These are phyloP conservation scores for Puya raimondii DNA, from an alignment of 176 grass and related monocot species.

Conservation along the genomic window DNA sequence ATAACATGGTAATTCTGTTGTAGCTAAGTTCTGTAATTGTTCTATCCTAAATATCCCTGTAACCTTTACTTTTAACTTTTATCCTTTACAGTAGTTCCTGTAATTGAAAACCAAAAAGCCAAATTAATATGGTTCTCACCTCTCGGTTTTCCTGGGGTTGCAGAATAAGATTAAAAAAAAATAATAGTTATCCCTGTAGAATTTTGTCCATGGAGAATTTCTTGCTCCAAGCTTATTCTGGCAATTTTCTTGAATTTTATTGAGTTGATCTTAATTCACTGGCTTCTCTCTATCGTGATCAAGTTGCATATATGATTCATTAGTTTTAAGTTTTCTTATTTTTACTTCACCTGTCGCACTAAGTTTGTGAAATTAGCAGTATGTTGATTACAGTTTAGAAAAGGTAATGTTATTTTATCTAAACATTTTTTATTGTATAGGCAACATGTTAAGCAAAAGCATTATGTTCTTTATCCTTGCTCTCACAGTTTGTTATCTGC, in stretches of 20 bases:
- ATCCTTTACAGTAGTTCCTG: too few species aligned
- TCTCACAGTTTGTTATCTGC: background rate
- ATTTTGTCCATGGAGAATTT: too few species aligned
- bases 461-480: too few species aligned
- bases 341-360: background rate
- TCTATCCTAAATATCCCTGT: too few species aligned
- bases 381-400: background rate
- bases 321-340: background rate
- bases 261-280: background rate
- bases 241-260: background rate
- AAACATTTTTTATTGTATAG: background rate
- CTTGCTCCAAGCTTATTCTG: background rate
- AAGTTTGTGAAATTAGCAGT: background rate
- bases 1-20: too few species aligned
- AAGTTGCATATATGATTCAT: background rate
- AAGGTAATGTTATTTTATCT: background rate
- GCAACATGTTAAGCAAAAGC: background rate
- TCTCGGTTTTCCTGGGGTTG: too few species aligned
- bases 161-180: too few species aligned
- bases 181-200: too few species aligned
- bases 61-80: too few species aligned
- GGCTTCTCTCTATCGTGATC: background rate
- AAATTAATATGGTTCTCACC: too few species aligned
- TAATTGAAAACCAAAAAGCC: too few species aligned
- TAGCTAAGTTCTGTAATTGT: too few species aligned